Evolutionary conservation across 2,329 filamentous ascomycete genomes (phyloP), one percentile per base, ranked within the genome.

Genomic region (Colletotrichum godetiae): DNA sequence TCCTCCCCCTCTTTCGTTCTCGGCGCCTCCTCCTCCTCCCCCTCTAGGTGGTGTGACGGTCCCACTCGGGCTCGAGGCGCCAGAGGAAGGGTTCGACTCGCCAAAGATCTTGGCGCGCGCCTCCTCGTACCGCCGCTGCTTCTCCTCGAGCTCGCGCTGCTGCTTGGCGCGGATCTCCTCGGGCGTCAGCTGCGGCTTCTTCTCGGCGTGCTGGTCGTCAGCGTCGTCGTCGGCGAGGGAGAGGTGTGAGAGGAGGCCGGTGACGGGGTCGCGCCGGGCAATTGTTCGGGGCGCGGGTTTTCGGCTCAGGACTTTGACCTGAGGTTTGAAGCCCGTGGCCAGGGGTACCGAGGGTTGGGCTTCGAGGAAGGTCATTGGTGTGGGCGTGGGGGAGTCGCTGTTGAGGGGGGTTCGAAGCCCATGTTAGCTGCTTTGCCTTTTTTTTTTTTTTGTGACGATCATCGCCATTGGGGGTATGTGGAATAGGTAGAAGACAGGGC

Each of bases 41-140:
- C 42, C 42, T 84, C 27, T 42, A 42, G 92, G 92, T 27, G 92
- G 91, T 15, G 92, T 92, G 3, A 89, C 86, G 58, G 85, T 89
- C 11, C 90, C 90, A 42, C 37, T 42, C 0, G 92, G 90, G 4
- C 91, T 91, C 4, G 91, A 92, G 8, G 87, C 86, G 1, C 91
- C 89, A 0, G 92, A 89, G 8, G 85, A 86, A 11, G 85, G 82
- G 42, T 82, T 85, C 11, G 85, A 84, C 42, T 90, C 91, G 24
- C 95, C 95, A 82, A 98, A 96, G 68, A 98, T 92, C 80, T 95
- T 93, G 78, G 96, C 94, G 35, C 96, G 89, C 6, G 92, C 94
- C 84, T 98, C 95, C 74, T 97, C 94, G 81, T 98, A 98, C 74
- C 93, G 93, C 69, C 92, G 92, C 85, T 97, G 94, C 85, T 97